Evolutionary conservation across 2,329 filamentous ascomycete species (phyloP).

Genomic region (Colletotrichum eremochloae): DNA sequence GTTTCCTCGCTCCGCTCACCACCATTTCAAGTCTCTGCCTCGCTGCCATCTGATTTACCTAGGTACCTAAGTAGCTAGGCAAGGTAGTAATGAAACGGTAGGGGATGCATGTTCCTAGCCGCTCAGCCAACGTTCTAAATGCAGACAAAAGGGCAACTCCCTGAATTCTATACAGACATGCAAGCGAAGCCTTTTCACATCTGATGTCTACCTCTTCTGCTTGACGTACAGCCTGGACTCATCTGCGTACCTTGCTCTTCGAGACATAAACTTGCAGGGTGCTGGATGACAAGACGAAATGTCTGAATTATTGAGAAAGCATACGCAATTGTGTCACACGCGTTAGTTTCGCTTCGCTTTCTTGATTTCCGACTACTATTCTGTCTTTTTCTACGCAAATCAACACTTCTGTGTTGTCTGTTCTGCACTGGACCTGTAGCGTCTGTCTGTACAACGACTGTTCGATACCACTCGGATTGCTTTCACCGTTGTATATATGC

Average conservation of each 20-base stretch:
- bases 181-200: not conserved
- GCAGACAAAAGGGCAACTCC: not conserved
- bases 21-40: not conserved
- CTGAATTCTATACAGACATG: not conserved
- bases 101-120: not conserved
- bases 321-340: conserved; percentile 19
- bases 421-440: not conserved
- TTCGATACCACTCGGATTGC: not conserved
- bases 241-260: not conserved
- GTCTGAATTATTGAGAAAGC: not conserved
- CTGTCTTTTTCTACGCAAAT: not conserved
- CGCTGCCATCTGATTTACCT: not conserved
- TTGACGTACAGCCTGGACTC: not conserved
- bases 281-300: not conserved
- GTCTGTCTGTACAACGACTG: not conserved
- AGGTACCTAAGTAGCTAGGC: not conserved
- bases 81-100: not conserved
- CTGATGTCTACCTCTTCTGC: not conserved
- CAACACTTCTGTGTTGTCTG: not conserved
- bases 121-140: not conserved
- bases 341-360: not conserved
- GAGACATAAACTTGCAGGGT: not conserved
- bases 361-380: not conserved
- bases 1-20: not conserved
- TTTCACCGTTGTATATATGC: not conserved